Evolutionary conservation across 2,329 filamentous ascomycete species (phyloP).

Genomic region (Tolypocladium tropicale): DNA sequence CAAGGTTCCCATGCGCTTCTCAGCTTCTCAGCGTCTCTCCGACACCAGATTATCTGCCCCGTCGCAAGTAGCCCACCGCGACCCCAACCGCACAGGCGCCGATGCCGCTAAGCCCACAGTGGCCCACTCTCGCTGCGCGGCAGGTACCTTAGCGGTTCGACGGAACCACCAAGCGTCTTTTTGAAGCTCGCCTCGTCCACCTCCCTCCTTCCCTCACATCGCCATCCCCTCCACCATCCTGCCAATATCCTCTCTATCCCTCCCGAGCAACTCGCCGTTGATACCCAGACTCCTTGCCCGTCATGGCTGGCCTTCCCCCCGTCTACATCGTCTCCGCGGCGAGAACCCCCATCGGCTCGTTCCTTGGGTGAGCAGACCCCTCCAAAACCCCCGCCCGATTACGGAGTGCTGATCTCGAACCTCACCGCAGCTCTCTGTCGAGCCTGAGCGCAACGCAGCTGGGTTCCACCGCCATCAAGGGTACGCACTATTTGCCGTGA

Average conservation of each 20-base stretch:
- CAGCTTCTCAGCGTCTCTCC: too few species aligned
- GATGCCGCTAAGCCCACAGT: not conserved
- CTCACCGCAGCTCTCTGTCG: slow-evolving; percentile 62
- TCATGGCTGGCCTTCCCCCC: slow-evolving; percentile 69
- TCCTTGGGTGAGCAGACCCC: slow-evolving; percentile 60
- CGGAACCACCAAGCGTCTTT: not conserved
- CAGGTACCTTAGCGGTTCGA: not conserved
- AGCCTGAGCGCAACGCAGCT: slow-evolving; percentile 79
- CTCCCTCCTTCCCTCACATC: not conserved
- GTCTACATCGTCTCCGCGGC: slow-evolving; percentile 94
- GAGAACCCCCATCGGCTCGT: slow-evolving; percentile 86
- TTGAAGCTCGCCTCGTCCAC: not conserved
- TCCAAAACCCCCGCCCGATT: not conserved
- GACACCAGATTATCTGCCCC: not conserved
- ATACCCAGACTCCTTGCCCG: not conserved
- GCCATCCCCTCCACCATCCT: not conserved
- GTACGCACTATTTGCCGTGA: slow-evolving; percentile 36
- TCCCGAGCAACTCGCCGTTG: not conserved
- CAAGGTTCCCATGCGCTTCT: too few species aligned
- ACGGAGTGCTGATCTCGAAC: slow-evolving; percentile 10
- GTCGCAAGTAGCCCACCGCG: not conserved
- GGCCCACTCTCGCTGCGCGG: not conserved
- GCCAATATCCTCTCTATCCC: not conserved
- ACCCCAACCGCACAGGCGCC: not conserved
- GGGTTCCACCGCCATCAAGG: slow-evolving; percentile 85